These are phyloP conservation scores for Pleurotus ostreatus DNA, from an alignment of 768 basidiomycete genomes.

Conservation along the genomic window DNA sequence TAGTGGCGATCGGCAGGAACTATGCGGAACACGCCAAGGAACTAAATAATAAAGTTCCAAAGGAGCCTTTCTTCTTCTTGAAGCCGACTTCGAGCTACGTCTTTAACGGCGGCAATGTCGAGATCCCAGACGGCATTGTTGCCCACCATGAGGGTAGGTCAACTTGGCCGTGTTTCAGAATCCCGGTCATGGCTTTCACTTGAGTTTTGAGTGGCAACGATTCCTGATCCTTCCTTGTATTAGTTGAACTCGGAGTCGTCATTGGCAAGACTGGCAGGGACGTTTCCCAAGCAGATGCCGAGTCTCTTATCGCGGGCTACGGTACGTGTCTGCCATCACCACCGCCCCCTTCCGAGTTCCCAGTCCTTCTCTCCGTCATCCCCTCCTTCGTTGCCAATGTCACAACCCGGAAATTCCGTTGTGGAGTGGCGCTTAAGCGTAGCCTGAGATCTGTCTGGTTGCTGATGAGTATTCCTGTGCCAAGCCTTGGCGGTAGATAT, in stretches of 20 bases:
- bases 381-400: background rate
- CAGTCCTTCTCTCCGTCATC: too few relatives aligned
- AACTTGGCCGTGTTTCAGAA: background rate
- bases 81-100: conserved; percentile 95
- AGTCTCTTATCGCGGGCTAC: conserved; percentile 86
- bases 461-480: conserved; percentile 8
- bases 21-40: conserved; percentile 92
- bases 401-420: too few relatives aligned
- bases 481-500: conserved; percentile 91
- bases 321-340: conserved; percentile 41
- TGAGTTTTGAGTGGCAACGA: background rate
- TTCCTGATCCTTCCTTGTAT: conserved; percentile 5
- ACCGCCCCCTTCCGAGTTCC: background rate
- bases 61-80: conserved; percentile 97
- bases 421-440: too few relatives aligned
- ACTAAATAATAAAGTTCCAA: conserved; percentile 81
- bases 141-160: conserved; percentile 87
- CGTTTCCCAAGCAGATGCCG: conserved; percentile 68
- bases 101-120: conserved; percentile 68
- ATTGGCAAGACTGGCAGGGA: conserved; percentile 87
- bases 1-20: conserved; percentile 95
- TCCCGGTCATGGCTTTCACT: background rate
- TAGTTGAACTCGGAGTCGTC: conserved; percentile 95
- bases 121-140: conserved; percentile 80
- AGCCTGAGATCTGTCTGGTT: background rate